phyloP scores from a whole-genome alignment of 257 asterid genomes.

The Lycium barbarum region DNA sequence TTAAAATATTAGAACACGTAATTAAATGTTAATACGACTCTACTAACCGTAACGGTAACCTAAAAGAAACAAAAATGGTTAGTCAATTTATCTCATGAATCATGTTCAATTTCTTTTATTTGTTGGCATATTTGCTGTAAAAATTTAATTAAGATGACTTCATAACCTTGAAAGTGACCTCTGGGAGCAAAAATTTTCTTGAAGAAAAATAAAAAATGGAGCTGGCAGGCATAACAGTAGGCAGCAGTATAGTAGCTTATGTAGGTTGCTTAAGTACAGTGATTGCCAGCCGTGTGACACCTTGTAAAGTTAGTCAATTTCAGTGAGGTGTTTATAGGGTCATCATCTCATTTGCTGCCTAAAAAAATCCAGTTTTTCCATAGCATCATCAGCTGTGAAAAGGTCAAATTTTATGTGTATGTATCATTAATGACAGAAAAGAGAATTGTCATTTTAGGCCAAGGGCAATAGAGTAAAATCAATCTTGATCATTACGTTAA shows the following conservation, averaged over 20 bases:
- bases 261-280: constrained; percentile 25
- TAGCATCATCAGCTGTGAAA: background rate
- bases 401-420: background rate
- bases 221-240: background rate
- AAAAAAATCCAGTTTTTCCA: background rate
- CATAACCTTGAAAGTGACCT: background rate
- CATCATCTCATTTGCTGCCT: background rate
- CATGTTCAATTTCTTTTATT: background rate
- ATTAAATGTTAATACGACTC: accelerated
- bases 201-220: background rate
- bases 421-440: background rate
- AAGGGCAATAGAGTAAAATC: constrained; percentile 33
- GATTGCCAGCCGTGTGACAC: constrained; percentile 19
- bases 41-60: background rate
- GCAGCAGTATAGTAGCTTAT: background rate
- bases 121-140: background rate
- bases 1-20: background rate
- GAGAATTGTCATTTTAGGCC: background rate
- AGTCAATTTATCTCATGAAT: background rate
- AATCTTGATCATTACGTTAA: background rate
- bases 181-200: background rate
- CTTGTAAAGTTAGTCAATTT: constrained; percentile 19
- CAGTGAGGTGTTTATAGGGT: background rate
- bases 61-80: background rate
- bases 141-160: background rate